Evolutionary conservation across 768 basidiomycete species (phyloP).

Genomic region (Suillus cothurnatus): DNA sequence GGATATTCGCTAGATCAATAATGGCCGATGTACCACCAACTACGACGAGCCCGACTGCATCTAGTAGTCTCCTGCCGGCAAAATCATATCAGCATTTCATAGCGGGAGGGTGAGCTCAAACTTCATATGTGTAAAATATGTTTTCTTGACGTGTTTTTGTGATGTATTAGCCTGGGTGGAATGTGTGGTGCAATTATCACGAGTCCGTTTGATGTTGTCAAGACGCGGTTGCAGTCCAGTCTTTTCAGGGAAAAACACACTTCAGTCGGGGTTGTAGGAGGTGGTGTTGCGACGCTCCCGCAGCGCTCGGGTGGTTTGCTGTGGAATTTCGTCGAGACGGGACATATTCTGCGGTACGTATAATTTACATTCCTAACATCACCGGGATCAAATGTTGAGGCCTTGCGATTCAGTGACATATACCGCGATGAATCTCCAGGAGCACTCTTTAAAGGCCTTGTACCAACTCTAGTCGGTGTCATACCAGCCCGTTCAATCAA

Average conservation of each 20-base stretch:
- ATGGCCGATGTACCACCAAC: slow-evolving; percentile 24
- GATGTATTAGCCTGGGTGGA: slow-evolving; percentile 73
- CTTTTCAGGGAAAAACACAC: slow-evolving; percentile 61
- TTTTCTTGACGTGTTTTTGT: slow-evolving; percentile 7
- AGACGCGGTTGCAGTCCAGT: slow-evolving; percentile 93
- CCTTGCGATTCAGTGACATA: slow-evolving; percentile 61
- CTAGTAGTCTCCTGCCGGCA: slow-evolving; percentile 52
- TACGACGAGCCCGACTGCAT: slow-evolving; percentile 36
- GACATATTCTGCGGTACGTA: slow-evolving; percentile 78
- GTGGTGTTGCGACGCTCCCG: slow-evolving; percentile 33
- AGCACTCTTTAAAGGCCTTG: slow-evolving; percentile 93
- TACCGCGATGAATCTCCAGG: slow-evolving; percentile 85
- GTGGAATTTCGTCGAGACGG: slow-evolving; percentile 95
- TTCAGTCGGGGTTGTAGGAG: slow-evolving; percentile 34
- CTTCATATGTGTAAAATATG: neutral
- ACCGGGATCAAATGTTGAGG: too few species aligned
- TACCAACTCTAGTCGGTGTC: slow-evolving; percentile 92
- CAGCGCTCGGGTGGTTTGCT: slow-evolving; percentile 56
- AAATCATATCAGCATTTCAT: slow-evolving; percentile 86
- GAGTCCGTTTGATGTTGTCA: slow-evolving; percentile 97
- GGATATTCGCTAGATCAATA: neutral
- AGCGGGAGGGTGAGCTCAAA: slow-evolving; percentile 73
- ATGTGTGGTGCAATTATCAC: slow-evolving; percentile 98
- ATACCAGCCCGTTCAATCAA: slow-evolving; percentile 96
- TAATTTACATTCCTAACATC: neutral